Base-by-base conservation (phyloP, 108 stramenopile species). In the Aurantiochytrium sp. region DNA sequence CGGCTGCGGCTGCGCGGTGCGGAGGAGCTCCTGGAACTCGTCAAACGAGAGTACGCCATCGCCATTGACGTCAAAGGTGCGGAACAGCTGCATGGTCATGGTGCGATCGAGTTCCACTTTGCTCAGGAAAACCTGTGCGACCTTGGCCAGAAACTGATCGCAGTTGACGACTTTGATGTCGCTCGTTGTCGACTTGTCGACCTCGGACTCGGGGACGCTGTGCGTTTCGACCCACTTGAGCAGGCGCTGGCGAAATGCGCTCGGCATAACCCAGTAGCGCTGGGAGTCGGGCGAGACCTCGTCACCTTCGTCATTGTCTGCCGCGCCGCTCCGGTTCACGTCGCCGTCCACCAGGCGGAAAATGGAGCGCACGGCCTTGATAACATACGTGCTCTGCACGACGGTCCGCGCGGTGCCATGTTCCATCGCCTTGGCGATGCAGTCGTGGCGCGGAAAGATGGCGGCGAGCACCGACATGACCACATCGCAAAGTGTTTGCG, bases 271-370 rank as follows among this genome's bases (percentile, higher is more conserved):
- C 73, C 73, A 81, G 8, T 15, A 65, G 8, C 59, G 27, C 59
- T 54, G 53, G 12, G 53, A 21, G 32, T 32, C 55, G 34, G 6
- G 12, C 59, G 15, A 4, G 59, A 30, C 59, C 27, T 65, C 59
- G 34, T 65, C 59, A 65, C 8, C 22, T 24, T 65, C 59, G 22
- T 65, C 59, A 0, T 34, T 21, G 21, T 19, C 21, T 19, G 12
- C 59, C 24, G 59, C 27, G 0, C 59, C 34, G 10, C 32, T 34
- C 19, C 34, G 39, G 39, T 27, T 41, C 42, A 24, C 73, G n/a
- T 81, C 73, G 6, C 73, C 73, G n/a, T 81, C 73, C 39, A 81
- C 73, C 36, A 81, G 73, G 6, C 39, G 36, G 24, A 81, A 81
- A 42, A 81, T 30, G 12, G 39, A 27, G 15, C 73, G 73, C n/a